Evolutionary conservation across 1,284 basidiomycete species (phyloP).

Genomic region (Malassezia restricta): DNA sequence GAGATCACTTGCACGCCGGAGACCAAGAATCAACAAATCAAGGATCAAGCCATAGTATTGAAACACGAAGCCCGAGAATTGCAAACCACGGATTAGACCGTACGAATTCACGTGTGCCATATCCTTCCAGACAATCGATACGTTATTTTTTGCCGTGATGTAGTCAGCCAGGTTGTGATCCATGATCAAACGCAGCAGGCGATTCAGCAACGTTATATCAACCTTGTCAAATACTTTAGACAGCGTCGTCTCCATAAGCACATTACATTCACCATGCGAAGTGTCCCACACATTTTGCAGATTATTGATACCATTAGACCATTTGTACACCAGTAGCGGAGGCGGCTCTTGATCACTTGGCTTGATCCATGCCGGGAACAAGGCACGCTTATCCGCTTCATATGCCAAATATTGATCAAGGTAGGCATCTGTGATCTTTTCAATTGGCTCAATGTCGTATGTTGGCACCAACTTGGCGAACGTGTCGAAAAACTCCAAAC

Average conservation of each 20-base stretch:
- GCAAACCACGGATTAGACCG: conserved; percentile 44
- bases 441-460: conserved; percentile 46
- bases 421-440: conserved; percentile 46
- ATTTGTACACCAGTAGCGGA: conserved; percentile 46
- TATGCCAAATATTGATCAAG: conserved; percentile 45
- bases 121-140: conserved; percentile 45
- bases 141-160: conserved; percentile 46
- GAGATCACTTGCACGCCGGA: conserved; percentile 44
- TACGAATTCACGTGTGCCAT: conserved; percentile 46
- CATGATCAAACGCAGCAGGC: conserved; percentile 45
- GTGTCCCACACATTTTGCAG: conserved; percentile 43
- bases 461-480: conserved; percentile 42
- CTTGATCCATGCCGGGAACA: conserved; percentile 47
- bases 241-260: conserved; percentile 45
- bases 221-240: conserved; percentile 45
- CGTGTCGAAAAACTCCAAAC: conserved; percentile 45
- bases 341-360: conserved; percentile 44
- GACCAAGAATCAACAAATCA: conserved; percentile 42
- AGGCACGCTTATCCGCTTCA: conserved; percentile 45
- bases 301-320: conserved; percentile 46
- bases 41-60: conserved; percentile 46
- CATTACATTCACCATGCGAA: conserved; percentile 41
- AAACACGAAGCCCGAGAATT: conserved; percentile 45
- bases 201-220: conserved; percentile 44
- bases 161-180: conserved; percentile 46